Base-by-base conservation (phyloP, 163 green algal species). In the Volvox carteri region DNA sequence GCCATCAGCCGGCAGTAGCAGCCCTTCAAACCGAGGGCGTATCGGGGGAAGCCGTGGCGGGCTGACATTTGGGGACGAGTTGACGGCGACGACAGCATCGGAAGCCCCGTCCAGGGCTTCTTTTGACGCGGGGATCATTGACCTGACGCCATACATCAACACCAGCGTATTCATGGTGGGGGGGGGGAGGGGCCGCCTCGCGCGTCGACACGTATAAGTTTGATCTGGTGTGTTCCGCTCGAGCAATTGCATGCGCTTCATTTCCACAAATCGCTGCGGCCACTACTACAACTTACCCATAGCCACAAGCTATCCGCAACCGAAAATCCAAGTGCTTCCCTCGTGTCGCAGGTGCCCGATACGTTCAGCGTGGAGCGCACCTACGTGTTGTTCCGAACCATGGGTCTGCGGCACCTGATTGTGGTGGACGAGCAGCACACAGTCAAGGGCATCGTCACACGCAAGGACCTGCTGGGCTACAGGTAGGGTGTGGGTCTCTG, bases 111-210 rank as follows among this genome's bases (percentile, higher is more conserved):
- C 65, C 4, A 46, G 6, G 14, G 50, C 33, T 23, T 8, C 67
- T 2, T 18, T 90, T 33, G 85, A 81, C 21, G 11, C 6, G n/a
- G 74, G 44, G 68, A 11, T 70, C 12, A 78, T 90, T 41, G 96
- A 98, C 92, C 90, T 99, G 37, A 93, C 90, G n/a, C 95, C 95
- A 8, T 99, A 98, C 90, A 94, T 97, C 85, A 98, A 99, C 94
- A 96, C 93, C 1, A 96, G 92, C 56, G 92, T 94, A 1, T 91
- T 95, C 50, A 91, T 93, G 75, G 93, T 95, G 79, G 44, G 89
- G 58, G 21, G 58, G 58, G 12, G 50, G 50, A 18, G 50, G 12
- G 50, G 50, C n/a, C n/a, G n/a, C n/a, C n/a, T n/a, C n/a, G n/a
- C n/a, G n/a, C n/a, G n/a, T n/a, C n/a, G n/a, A n/a, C n/a, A n/a